Conservation (phyloP, 2,329 filamentous ascomycete species). For the Hymenoscyphus salicellus region DNA sequence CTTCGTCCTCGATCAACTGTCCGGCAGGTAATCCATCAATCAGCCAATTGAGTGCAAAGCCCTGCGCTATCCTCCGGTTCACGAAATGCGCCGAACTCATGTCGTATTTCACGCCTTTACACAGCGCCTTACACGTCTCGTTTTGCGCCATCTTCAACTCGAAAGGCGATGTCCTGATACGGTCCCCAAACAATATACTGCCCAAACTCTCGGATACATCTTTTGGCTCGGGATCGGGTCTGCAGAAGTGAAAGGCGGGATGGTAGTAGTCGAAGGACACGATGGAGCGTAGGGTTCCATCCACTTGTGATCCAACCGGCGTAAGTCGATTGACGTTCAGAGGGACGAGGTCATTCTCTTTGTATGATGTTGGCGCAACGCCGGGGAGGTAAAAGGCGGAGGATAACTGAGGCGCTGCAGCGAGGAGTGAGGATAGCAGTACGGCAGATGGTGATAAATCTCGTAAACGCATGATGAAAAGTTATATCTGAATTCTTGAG, state of each 20-base stretch:
- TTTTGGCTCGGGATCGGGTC: constrained; percentile 71
- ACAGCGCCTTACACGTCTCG: constrained; percentile 81
- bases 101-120: constrained; percentile 64
- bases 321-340: constrained; percentile 92
- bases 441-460: constrained; percentile 41
- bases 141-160: constrained; percentile 83
- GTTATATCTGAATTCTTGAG: constrained; percentile 15
- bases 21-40: constrained; percentile 92
- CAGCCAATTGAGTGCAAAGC: constrained; percentile 92
- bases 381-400: constrained; percentile 93
- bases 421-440: constrained; percentile 46
- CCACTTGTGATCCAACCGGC: constrained; percentile 72
- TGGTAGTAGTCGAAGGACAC: constrained; percentile 97
- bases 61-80: constrained; percentile 76
- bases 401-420: constrained; percentile 51
- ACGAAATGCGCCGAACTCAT: constrained; percentile 71
- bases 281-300: constrained; percentile 83
- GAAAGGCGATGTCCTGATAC: constrained; percentile 95
- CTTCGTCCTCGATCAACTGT: constrained; percentile 73
- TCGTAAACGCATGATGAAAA: constrained; percentile 33
- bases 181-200: constrained; percentile 94
- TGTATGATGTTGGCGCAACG: constrained; percentile 90
- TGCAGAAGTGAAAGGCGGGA: constrained; percentile 81
- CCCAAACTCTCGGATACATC: constrained; percentile 85
- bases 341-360: constrained; percentile 73